phyloP scores from a whole-genome alignment of 2,329 filamentous ascomycete genomes.

The Xylariaceae sp. region DNA sequence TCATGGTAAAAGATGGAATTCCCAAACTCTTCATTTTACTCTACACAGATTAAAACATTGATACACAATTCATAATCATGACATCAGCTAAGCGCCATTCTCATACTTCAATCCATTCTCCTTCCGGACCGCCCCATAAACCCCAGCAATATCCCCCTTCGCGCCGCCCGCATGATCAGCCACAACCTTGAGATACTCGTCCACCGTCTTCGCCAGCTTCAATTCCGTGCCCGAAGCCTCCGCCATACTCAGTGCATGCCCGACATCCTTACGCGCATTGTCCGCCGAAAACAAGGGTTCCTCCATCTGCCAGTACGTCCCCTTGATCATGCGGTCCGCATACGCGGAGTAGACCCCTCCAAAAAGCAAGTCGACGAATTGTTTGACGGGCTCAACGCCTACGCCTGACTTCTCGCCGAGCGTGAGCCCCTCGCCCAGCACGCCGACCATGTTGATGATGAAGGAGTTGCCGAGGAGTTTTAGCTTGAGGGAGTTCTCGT shows the following conservation, averaged over 20 bases:
- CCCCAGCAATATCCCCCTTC: slow-evolving; percentile 71
- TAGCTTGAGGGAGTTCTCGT: slow-evolving; percentile 56
- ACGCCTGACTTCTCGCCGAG: slow-evolving; percentile 76
- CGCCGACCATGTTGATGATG: slow-evolving; percentile 74
- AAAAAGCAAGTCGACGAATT: slow-evolving; percentile 68
- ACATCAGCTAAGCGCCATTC: slow-evolving; percentile 40
- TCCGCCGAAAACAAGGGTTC: slow-evolving; percentile 80
- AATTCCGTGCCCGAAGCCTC: slow-evolving; percentile 56
- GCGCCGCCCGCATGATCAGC: slow-evolving; percentile 60
- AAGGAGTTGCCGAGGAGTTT: slow-evolving; percentile 87
- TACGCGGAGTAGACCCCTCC: slow-evolving; percentile 72
- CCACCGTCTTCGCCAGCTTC: slow-evolving; percentile 59
- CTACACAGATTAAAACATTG: no score
- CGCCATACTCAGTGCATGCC: slow-evolving; percentile 67
- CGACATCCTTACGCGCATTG: slow-evolving; percentile 74
- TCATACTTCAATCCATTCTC: slow-evolving; percentile 71
- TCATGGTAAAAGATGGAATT: no score
- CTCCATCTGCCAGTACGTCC: slow-evolving; percentile 70
- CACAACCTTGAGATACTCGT: slow-evolving; percentile 63
- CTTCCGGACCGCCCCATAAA: slow-evolving; percentile 74
- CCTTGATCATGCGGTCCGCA: slow-evolving; percentile 64
- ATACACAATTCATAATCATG: neutral
- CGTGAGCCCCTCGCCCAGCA: slow-evolving; percentile 71
- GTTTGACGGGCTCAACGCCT: slow-evolving; percentile 62
- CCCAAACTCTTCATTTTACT: no score